These are phyloP conservation scores for Nemania abortiva DNA, from an alignment of 2,329 filamentous ascomycete genomes.

Conservation along the genomic window DNA sequence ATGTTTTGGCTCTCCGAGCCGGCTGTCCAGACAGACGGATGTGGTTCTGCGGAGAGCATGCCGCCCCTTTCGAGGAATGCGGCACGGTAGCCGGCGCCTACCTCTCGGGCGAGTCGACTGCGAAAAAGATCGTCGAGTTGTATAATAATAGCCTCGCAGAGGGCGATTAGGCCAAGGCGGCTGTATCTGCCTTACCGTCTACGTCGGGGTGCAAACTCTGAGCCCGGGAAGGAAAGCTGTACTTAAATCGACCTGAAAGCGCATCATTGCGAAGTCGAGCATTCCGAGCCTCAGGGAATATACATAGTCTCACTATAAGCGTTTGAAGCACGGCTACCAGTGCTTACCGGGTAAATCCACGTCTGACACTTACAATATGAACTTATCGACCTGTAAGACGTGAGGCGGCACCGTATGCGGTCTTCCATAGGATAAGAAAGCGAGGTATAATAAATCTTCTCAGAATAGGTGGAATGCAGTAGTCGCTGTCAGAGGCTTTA, in stretches of 20 bases:
- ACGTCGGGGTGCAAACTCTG: not conserved
- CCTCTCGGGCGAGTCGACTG: conserved; percentile 37
- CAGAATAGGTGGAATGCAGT: not conserved
- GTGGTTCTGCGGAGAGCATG: conserved; percentile 78
- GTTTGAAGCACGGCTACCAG: too few species aligned
- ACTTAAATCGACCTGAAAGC: not conserved
- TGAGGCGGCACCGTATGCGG: not conserved
- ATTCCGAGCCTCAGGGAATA: not conserved
- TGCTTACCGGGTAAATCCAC: too few species aligned
- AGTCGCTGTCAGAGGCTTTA: not conserved
- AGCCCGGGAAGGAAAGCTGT: not conserved
- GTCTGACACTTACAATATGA: not conserved
- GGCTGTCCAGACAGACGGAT: conserved; percentile 64
- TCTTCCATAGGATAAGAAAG: not conserved
- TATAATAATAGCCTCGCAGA: conserved; percentile 5
- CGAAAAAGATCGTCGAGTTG: conserved; percentile 25
- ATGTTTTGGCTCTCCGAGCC: conserved; percentile 61
- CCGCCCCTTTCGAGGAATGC: conserved; percentile 67
- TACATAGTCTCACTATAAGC: too few species aligned
- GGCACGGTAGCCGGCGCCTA: conserved; percentile 41
- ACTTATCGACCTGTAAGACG: not conserved
- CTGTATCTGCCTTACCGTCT: not conserved
- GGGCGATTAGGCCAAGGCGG: not conserved
- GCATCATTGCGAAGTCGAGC: not conserved
- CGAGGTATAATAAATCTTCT: not conserved